Evolutionary conservation across 441 rosid genomes (phyloP).

Genomic region (Adansonia madagascariensis): DNA sequence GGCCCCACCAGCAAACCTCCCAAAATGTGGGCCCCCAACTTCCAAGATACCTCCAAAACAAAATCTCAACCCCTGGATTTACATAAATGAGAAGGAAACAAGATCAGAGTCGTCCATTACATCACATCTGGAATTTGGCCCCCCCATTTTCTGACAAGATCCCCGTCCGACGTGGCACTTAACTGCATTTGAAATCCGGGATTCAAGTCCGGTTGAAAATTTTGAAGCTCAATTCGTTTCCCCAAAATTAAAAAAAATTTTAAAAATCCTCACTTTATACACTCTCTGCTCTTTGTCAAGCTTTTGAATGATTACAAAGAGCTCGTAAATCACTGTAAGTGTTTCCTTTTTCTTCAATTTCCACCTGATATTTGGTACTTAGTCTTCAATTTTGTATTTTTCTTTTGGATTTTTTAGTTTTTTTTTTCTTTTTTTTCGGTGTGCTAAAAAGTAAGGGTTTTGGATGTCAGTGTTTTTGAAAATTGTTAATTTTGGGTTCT

Average conservation of each 20-base stretch:
- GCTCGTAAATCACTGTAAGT: conserved; percentile 35
- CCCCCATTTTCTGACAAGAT: conserved; percentile 26
- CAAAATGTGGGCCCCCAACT: conserved; percentile 23
- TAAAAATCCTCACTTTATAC: background rate
- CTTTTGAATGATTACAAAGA: background rate
- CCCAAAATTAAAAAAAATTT: conserved; percentile 8
- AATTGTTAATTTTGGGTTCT: background rate
- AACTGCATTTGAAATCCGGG: conserved; percentile 66
- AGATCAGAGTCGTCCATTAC: conserved; percentile 44
- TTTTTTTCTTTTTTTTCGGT: background rate
- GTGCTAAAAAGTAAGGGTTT: conserved; percentile 36
- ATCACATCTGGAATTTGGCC: conserved; percentile 18
- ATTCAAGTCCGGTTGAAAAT: conserved; percentile 60
- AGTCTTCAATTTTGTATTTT: conserved; percentile 12
- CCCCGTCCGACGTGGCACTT: conserved; percentile 55
- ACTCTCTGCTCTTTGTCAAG: background rate
- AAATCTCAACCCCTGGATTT: conserved; percentile 37
- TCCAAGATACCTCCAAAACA: conserved; percentile 21
- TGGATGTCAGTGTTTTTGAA: conserved; percentile 18
- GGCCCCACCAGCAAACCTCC: background rate
- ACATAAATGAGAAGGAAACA: conserved; percentile 13
- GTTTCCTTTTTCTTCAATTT: conserved; percentile 1
- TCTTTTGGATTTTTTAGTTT: no score
- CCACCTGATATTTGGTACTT: conserved; percentile 23
- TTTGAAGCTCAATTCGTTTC: conserved; percentile 15